Evolutionary conservation across 1,139 yeast species (phyloP).

Genomic region (Yamadazyma friedrichii): DNA sequence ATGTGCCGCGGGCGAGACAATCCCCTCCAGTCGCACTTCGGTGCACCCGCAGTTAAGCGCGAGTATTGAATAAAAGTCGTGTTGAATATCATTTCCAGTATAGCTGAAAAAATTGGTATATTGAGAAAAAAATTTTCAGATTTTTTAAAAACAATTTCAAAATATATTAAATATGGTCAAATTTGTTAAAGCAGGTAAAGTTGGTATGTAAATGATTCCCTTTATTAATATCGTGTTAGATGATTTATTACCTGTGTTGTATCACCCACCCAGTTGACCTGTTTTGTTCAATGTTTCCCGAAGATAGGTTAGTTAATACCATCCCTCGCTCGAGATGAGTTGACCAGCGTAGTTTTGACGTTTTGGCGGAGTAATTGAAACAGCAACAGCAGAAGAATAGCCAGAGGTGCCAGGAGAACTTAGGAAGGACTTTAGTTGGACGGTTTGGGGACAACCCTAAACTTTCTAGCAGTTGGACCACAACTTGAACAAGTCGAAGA

Average conservation of each 20-base stretch:
- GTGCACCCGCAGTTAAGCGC: conserved; percentile 2
- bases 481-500: too few relatives aligned
- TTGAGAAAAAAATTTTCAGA: conserved; percentile 12
- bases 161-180: conserved; percentile 71
- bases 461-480: too few relatives aligned
- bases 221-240: background rate
- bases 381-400: too few relatives aligned
- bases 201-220: conserved; percentile 68
- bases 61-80: conserved; percentile 1
- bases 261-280: too few relatives aligned
- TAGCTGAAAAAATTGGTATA: conserved; percentile 10
- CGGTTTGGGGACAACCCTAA: too few relatives aligned
- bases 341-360: too few relatives aligned
- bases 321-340: too few relatives aligned
- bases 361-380: too few relatives aligned
- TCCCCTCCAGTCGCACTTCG: background rate
- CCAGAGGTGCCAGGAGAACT: too few relatives aligned
- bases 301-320: background rate
- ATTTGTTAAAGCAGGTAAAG: conserved; percentile 99
- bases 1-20: background rate
- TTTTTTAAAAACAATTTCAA: conserved; percentile 10
- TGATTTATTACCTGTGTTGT: too few relatives aligned
- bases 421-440: too few relatives aligned
- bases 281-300: too few relatives aligned
- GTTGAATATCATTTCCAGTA: conserved; percentile 5